A percentile compares a stretch with the other conserved stretches of the same genome.
Evolutionary conservation across 2,329 filamentous ascomycete species (phyloP).

Genomic region (Pseudogymnoascus pannorum): DNA sequence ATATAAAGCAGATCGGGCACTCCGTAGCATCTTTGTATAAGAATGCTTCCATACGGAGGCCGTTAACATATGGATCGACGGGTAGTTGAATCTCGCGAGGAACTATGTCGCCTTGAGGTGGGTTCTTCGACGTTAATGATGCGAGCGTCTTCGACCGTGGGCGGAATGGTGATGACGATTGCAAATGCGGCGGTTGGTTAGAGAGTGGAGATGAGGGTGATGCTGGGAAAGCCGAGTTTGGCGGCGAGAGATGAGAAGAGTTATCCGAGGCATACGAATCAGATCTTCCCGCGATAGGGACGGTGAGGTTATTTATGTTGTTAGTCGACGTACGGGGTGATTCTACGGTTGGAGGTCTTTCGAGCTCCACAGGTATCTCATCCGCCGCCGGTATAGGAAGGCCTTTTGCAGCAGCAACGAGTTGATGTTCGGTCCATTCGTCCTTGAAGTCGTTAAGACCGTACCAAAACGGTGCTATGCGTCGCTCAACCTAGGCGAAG

Average conservation of each 20-base stretch:
- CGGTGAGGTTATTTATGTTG: conserved; percentile 64
- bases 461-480: conserved; percentile 90
- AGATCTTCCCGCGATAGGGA: conserved; percentile 71
- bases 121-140: conserved; percentile 69
- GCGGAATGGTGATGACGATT: conserved; percentile 57
- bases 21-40: conserved; percentile 87
- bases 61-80: conserved; percentile 81
- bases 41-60: conserved; percentile 86
- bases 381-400: conserved; percentile 78
- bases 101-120: conserved; percentile 61
- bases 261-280: conserved; percentile 72
- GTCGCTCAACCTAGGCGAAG: conserved; percentile 69
- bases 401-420: conserved; percentile 83
- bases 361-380: conserved; percentile 66
- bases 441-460: conserved; percentile 83
- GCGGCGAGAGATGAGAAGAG: conserved; percentile 49
- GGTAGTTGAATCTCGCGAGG: conserved; percentile 76
- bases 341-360: conserved; percentile 38
- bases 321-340: conserved; percentile 47
- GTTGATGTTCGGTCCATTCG: conserved; percentile 88
- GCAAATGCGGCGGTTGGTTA: conserved; percentile 39
- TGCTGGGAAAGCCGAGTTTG: conserved; percentile 54
- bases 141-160: conserved; percentile 84
- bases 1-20: conserved; percentile 94
- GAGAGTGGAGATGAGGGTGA: conserved; percentile 45